Evolutionary conservation across 2,329 filamentous ascomycete genomes (phyloP), one percentile per base, ranked within the genome.

Genomic region (Venturia effusa): DNA sequence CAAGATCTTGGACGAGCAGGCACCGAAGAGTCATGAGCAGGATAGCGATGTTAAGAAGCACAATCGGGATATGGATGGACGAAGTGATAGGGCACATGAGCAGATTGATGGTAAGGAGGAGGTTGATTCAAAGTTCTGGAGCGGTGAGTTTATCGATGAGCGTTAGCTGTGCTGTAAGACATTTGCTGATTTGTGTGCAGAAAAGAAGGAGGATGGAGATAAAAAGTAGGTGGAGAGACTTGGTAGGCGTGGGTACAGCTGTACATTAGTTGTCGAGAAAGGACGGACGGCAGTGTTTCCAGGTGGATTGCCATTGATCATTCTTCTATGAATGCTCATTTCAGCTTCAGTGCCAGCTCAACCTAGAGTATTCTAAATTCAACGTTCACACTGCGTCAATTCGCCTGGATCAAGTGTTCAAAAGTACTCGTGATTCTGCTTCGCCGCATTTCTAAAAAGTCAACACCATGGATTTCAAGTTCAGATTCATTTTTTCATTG

Each of bases 21-120:
- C 73, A 37, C 77, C 77, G 8, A 63, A 55, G 2, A 68, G 71
- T 54, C 68, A 68, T 34, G 68, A 74, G 15, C 67, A 73, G 64
- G 61, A 67, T 1, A 67, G 70, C 61, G 72, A 73, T 39, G 77
- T 79, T 27, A 73, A 71, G 72, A 61, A 75, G 69, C 78, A 80
- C 68, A 80, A 80, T 66, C 63, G 71, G 67, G 76, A 79, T 67
- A 73, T 79, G 72, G 74, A 75, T 34, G 65, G 74, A 61, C 71
- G 77, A 68, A 71, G 74, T 69, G 77, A 79, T 67, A 74, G 70
- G 72, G 70, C 76, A 65, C 67, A 73, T 67, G 73, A 75, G 66
- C 72, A 73, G 71, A 70, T 73, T 61, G 74, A 77, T 7, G 70
- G 69, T 19, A 75, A 77, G 66, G 75, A 78, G 40, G 76, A 78